Conservation (phyloP, 2,329 filamentous ascomycete genomes). For the Exophiala viscosa region DNA sequence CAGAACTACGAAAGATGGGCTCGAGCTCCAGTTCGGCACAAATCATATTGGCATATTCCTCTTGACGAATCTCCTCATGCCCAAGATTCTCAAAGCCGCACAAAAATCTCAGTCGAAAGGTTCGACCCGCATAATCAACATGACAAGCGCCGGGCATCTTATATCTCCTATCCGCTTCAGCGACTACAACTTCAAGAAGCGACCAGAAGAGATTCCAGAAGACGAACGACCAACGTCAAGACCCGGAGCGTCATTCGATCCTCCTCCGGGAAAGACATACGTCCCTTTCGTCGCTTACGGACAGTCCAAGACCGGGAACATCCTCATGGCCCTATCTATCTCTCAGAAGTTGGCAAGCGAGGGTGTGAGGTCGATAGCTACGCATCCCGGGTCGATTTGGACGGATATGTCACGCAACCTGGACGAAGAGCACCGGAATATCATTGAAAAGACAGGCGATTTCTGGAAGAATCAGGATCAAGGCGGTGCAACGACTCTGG, state of each 20-base stretch:
- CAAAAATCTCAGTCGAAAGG: slow-evolving; percentile 8
- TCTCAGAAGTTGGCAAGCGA: slow-evolving; percentile 38
- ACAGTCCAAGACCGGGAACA: slow-evolving; percentile 48
- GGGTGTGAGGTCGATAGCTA: slow-evolving; percentile 38
- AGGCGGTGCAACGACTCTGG: slow-evolving; percentile 37
- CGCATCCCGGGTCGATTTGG: slow-evolving; percentile 39
- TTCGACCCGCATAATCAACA: slow-evolving; percentile 28
- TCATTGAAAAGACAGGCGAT: slow-evolving; percentile 29
- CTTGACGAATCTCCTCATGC: slow-evolving; percentile 41
- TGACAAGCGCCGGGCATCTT: slow-evolving; percentile 28
- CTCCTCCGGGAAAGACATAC: slow-evolving; percentile 30
- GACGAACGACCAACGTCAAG: slow-evolving; percentile 14
- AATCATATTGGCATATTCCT: slow-evolving; percentile 42
- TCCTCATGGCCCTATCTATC: slow-evolving; percentile 41
- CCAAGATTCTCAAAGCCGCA: slow-evolving; percentile 33
- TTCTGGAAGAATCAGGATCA: slow-evolving; percentile 26
- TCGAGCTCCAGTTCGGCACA: slow-evolving; percentile 39
- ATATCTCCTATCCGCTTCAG: slow-evolving; percentile 34
- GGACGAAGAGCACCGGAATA: slow-evolving; percentile 28
- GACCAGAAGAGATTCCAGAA: slow-evolving; percentile 22
- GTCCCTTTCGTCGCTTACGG: slow-evolving; percentile 40
- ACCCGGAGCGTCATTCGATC: slow-evolving; percentile 22
- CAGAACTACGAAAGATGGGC: slow-evolving; percentile 31
- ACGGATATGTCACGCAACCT: slow-evolving; percentile 23
- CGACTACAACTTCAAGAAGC: slow-evolving; percentile 35